These are phyloP conservation scores for Trichoderma reesei DNA, from an alignment of 495 filamentous ascomycete genomes.

Conservation along the genomic window DNA sequence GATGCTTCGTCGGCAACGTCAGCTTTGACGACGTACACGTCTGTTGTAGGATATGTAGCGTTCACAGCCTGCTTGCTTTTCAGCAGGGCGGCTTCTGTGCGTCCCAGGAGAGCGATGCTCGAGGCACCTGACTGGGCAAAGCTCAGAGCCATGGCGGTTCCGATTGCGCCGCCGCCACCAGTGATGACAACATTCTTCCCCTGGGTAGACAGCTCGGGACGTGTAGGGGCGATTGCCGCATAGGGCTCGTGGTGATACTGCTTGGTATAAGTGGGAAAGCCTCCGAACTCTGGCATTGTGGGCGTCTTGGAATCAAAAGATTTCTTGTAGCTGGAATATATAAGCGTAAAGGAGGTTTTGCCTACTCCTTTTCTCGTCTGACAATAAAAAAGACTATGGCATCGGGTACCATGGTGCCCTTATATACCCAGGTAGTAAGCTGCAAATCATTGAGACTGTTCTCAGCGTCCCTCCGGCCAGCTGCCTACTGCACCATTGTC, in stretches of 20 bases:
- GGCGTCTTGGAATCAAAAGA: too few relatives aligned
- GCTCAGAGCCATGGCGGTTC: constrained; percentile 18
- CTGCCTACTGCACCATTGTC: too few relatives aligned
- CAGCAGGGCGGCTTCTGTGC: not conserved
- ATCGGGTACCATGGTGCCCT: too few relatives aligned
- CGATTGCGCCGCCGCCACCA: constrained; percentile 33
- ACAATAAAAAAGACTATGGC: too few relatives aligned
- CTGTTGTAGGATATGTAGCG: not conserved
- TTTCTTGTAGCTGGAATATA: too few relatives aligned
- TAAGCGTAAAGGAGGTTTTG: too few relatives aligned
- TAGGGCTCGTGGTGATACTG: constrained; percentile 32
- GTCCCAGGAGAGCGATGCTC: not conserved
- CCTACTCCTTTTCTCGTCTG: too few relatives aligned
- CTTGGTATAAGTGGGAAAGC: constrained; percentile 14
- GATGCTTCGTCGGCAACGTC: not conserved
- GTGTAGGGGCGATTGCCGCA: constrained; percentile 29
- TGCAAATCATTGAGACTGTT: too few relatives aligned
- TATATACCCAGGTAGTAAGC: too few relatives aligned
- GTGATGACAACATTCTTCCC: constrained; percentile 40
- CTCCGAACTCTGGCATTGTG: not conserved
- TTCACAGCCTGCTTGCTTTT: not conserved
- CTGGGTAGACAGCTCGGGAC: constrained; percentile 26
- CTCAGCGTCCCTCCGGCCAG: too few relatives aligned
- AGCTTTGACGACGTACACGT: not conserved
- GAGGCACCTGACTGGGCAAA: constrained; percentile 25